A percentile compares a stretch with the other conserved stretches of the same genome.
Evolutionary conservation across 192 early-diverging fungal genomes (phyloP).

Genomic region (Podila minutissima): DNA sequence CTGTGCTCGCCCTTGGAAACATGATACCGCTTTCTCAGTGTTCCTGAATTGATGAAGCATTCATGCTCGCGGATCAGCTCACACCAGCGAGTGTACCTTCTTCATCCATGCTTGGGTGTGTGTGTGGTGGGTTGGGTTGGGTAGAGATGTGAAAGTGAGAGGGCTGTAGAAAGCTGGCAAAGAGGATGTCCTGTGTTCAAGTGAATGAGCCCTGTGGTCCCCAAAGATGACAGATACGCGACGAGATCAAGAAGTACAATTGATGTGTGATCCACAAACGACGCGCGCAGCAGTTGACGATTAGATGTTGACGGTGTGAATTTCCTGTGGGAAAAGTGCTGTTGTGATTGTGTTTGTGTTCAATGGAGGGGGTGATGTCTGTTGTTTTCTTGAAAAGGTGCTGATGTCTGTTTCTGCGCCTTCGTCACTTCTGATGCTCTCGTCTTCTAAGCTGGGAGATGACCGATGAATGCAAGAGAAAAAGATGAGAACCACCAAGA

Average conservation of each 20-base stretch:
- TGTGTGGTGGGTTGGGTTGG: no score
- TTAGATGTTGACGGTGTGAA: no score
- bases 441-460: no score
- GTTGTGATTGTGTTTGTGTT: no score
- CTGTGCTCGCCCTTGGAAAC: background rate
- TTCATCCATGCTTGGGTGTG: background rate
- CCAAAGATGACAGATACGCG: constrained; percentile 1
- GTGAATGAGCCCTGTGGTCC: background rate
- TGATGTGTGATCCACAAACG: no score
- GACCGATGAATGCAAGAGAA: background rate
- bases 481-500: background rate
- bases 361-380: no score
- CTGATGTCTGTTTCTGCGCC: no score
- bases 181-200: background rate
- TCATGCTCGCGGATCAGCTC: background rate
- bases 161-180: background rate
- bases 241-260: background rate
- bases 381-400: no score
- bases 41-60: background rate
- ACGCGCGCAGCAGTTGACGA: no score
- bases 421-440: no score
- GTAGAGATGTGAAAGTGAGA: background rate
- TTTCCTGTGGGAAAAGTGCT: no score
- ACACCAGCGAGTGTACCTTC: background rate
- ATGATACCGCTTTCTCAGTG: background rate